Evolutionary conservation across 495 filamentous ascomycete species (phyloP).

Genomic region (Xylaria curta): DNA sequence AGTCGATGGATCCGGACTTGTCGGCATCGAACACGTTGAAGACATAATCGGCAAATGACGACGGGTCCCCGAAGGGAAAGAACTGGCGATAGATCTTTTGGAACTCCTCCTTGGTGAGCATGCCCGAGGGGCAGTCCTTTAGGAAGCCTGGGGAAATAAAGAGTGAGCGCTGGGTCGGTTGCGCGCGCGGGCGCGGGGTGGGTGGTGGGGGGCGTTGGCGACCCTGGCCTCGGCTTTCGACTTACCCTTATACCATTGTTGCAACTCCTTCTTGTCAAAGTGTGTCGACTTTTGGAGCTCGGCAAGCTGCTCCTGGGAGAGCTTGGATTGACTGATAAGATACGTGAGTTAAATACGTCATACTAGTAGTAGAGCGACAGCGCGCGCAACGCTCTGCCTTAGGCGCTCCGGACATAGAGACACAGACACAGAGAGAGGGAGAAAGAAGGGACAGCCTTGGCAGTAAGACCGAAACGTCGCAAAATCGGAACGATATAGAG

Average conservation of each 20-base stretch:
- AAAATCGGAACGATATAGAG: not conserved
- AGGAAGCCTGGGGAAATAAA: slow-evolving; percentile 77
- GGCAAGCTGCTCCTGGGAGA: slow-evolving; percentile 90
- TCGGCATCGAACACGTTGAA: slow-evolving; percentile 99
- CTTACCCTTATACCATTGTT: slow-evolving; percentile 99
- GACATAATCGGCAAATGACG: slow-evolving; percentile 96
- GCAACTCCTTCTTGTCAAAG: slow-evolving; percentile 99
- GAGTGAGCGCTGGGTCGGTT: slow-evolving; percentile 1
- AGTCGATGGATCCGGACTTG: slow-evolving; percentile 96
- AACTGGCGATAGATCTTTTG: slow-evolving; percentile 99
- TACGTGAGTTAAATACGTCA: slow-evolving; percentile 12
- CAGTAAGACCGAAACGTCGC: not conserved
- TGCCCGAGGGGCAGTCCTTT: slow-evolving; percentile 96
- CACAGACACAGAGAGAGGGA: not conserved
- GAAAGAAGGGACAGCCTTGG: not conserved
- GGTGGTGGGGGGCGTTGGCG: not conserved
- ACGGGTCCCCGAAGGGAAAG: slow-evolving; percentile 97
- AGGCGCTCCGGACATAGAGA: not conserved
- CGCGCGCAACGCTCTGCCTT: not conserved
- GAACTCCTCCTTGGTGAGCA: slow-evolving; percentile 96
- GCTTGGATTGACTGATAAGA: slow-evolving; percentile 79
- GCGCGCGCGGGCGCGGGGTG: not conserved
- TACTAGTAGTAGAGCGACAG: not conserved
- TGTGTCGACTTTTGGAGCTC: slow-evolving; percentile 96
- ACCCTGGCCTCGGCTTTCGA: slow-evolving; percentile 17